Evolutionary conservation across 257 asterid genomes (phyloP), one percentile per base, ranked within the genome.

Genomic region (Primulina huaijiensis): DNA sequence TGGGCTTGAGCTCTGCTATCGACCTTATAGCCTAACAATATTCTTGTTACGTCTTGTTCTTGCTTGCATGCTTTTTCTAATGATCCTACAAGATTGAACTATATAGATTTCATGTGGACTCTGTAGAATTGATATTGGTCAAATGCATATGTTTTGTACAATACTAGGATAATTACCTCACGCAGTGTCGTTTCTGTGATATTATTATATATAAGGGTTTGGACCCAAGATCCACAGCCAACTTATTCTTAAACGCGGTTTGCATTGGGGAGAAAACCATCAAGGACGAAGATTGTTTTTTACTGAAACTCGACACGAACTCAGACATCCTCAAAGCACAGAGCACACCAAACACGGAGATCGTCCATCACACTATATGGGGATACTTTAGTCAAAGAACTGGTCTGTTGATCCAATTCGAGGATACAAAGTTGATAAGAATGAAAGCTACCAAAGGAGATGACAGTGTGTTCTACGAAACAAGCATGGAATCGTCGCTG

Each of bases 201-300:
- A 25, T 31, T 61, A 25, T 31, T 62, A 57, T 10, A 7, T 37
- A 40, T 8, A 73, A 92, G 99, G 99, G 99, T 6, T 37, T 93
- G 65, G 99, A 90, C 71, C 96, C 99, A 1, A 81, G 97, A 85
- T 89, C 95, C 20, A 93, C 96, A 0, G 96, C 96, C 70, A 86
- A 89, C 82, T 83, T 93, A 21, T 93, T 93, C 84, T 35, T 84
- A 23, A 84, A 87, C 68, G 92, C 95, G 62, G 84, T 86, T 8
- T 90, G 95, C 82, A 82, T 82, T 0, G 97, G 97, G 12, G 99
- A 93, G 72, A 93, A 80, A 74, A 72, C 60, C 7, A 79, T 93
- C 59, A 75, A 81, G 34, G 72, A 74, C 12, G 96, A 93, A 65
- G 92, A 77, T 1, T 90, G 99, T 60, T 93, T 90, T 79, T 76